Evolutionary conservation across 2,329 filamentous ascomycete genomes (phyloP).

Genomic region (Alternaria sp.): DNA sequence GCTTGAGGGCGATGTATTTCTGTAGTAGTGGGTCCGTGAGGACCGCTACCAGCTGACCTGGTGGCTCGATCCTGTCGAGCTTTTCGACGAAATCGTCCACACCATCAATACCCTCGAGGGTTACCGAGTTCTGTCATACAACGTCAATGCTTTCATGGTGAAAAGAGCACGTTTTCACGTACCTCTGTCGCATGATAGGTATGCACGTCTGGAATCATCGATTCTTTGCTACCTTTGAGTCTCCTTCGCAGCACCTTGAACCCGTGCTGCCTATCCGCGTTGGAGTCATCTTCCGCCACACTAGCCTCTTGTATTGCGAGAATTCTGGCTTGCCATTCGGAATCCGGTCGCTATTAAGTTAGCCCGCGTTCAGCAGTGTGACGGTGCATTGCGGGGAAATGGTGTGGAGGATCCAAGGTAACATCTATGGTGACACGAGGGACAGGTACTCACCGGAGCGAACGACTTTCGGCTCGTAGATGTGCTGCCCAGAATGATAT

Average conservation of each 20-base stretch:
- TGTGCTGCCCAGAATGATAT: slow-evolving; percentile 80
- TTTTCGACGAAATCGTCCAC: slow-evolving; percentile 74
- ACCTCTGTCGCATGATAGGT: slow-evolving; percentile 76
- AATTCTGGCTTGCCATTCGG: slow-evolving; percentile 75
- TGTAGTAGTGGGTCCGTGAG: slow-evolving; percentile 80
- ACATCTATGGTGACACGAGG: slow-evolving; percentile 24
- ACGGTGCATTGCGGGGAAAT: slow-evolving; percentile 26
- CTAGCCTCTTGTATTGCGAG: slow-evolving; percentile 71
- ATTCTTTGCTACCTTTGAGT: slow-evolving; percentile 60
- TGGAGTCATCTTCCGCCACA: slow-evolving; percentile 52
- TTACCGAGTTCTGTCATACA: slow-evolving; percentile 51
- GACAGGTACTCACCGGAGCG: slow-evolving; percentile 49
- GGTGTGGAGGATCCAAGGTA: slow-evolving; percentile 13
- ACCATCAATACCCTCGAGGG: slow-evolving; percentile 79
- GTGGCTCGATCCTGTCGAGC: slow-evolving; percentile 80
- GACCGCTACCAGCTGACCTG: slow-evolving; percentile 81
- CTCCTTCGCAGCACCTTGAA: slow-evolving; percentile 71
- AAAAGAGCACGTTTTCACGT: slow-evolving; percentile 29
- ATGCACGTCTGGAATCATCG: slow-evolving; percentile 71
- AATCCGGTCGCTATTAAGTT: slow-evolving; percentile 69
- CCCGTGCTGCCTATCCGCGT: slow-evolving; percentile 56
- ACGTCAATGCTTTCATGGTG: slow-evolving; percentile 15
- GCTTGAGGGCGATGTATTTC: slow-evolving; percentile 71
- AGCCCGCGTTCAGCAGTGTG: slow-evolving; percentile 29
- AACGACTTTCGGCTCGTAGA: slow-evolving; percentile 55